Conservation (phyloP, 2,329 filamentous ascomycete species). For the Paecilomyces niveus region DNA sequence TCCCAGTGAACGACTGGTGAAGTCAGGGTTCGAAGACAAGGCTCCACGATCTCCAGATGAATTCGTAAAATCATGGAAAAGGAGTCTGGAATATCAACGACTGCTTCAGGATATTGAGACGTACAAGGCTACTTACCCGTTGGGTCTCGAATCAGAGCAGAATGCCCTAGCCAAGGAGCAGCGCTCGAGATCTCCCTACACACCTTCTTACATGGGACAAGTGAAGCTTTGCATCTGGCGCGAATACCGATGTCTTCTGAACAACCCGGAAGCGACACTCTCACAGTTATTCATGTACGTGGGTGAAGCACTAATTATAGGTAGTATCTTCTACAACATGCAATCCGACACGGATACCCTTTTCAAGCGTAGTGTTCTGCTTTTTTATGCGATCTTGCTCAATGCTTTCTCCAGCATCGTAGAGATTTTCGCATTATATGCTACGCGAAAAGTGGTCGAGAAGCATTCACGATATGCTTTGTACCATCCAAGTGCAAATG, state of each 20-base stretch:
- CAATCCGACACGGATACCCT: slow-evolving; percentile 59
- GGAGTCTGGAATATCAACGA: slow-evolving; percentile 40
- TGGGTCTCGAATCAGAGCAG: slow-evolving; percentile 36
- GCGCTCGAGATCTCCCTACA: slow-evolving; percentile 71
- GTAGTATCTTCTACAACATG: slow-evolving; percentile 76
- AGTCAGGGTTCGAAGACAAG: slow-evolving; percentile 53
- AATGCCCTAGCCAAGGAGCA: slow-evolving; percentile 38
- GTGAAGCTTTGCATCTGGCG: slow-evolving; percentile 72
- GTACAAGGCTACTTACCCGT: slow-evolving; percentile 35
- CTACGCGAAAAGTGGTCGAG: slow-evolving; percentile 85
- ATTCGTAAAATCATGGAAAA: slow-evolving; percentile 54
- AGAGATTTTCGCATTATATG: slow-evolving; percentile 78
- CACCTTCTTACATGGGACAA: slow-evolving; percentile 69
- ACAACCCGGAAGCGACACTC: slow-evolving; percentile 68
- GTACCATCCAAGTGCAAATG: slow-evolving; percentile 84
- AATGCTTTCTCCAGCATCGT: slow-evolving; percentile 77
- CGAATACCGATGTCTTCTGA: slow-evolving; percentile 67
- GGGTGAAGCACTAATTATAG: slow-evolving; percentile 68
- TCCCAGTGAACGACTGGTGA: slow-evolving; percentile 51
- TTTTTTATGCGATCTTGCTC: slow-evolving; percentile 84
- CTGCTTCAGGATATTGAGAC: slow-evolving; percentile 38
- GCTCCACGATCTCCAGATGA: slow-evolving; percentile 65
- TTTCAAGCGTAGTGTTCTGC: slow-evolving; percentile 68
- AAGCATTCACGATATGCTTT: slow-evolving; percentile 82
- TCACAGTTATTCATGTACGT: slow-evolving; percentile 62